phyloP scores from a whole-genome alignment of 495 filamentous ascomycete species.

The Hyaloscypha hepaticicola region DNA sequence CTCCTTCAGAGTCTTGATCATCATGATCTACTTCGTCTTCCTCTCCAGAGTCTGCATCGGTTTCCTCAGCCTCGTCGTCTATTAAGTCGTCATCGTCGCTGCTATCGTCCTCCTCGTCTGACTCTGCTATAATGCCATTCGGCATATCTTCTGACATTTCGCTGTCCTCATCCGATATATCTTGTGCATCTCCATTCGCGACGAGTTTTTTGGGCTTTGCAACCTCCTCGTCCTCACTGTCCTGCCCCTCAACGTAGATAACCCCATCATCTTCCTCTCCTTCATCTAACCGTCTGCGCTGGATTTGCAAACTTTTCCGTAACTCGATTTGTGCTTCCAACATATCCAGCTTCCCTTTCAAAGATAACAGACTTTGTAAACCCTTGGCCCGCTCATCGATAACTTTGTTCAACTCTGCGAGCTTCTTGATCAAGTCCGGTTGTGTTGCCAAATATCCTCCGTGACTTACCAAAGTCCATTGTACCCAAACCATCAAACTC shows the following conservation, averaged over 20 bases:
- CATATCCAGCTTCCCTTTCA: constrained; percentile 44
- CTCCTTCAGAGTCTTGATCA: constrained; percentile 39
- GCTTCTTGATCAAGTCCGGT: constrained; percentile 70
- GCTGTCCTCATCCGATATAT: constrained; percentile 28
- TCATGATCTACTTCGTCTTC: constrained; percentile 48
- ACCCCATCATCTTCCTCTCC: constrained; percentile 73
- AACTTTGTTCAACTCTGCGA: constrained; percentile 75
- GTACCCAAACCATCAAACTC: constrained; percentile 91
- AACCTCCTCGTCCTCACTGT: constrained; percentile 44
- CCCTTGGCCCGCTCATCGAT: constrained; percentile 81
- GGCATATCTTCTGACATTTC: constrained; percentile 36
- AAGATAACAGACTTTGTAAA: constrained; percentile 75
- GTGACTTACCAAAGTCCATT: constrained; percentile 93
- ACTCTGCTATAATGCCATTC: constrained; percentile 41
- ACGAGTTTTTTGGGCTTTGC: constrained; percentile 37
- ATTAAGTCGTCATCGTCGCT: constrained; percentile 31
- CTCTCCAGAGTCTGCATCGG: constrained; percentile 41
- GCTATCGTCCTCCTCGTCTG: constrained; percentile 43
- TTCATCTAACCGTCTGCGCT: constrained; percentile 42
- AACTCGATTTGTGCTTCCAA: constrained; percentile 75
- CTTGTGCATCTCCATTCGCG: constrained; percentile 36
- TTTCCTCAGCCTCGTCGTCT: constrained; percentile 41
- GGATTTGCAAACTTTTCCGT: constrained; percentile 58
- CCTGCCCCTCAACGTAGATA: constrained; percentile 84
- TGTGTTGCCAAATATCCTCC: constrained; percentile 87